These are phyloP conservation scores for Fusarium sp. DNA, from an alignment of 2,329 filamentous ascomycete genomes.

Conservation along the genomic window DNA sequence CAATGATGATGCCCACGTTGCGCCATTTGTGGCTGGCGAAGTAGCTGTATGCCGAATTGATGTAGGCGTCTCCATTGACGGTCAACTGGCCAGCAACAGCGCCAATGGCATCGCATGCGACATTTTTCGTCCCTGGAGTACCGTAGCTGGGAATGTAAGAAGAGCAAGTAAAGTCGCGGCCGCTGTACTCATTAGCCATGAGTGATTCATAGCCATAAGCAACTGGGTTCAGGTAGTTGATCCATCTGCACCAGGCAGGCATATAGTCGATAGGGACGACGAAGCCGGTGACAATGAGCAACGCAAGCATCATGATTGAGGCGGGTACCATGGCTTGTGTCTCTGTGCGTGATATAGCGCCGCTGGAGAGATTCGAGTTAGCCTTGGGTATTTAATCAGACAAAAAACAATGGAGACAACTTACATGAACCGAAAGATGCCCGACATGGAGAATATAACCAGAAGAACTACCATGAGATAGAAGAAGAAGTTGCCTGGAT, in stretches of 20 bases:
- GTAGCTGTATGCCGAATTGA: constrained; percentile 62
- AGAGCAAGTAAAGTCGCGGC: constrained; percentile 46
- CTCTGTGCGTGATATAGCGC: constrained; percentile 64
- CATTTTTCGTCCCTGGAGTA: constrained; percentile 48
- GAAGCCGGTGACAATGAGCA: constrained; percentile 63
- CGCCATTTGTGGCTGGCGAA: constrained; percentile 62
- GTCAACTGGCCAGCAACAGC: constrained; percentile 57
- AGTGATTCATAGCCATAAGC: constrained; percentile 75
- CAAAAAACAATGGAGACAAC: constrained; percentile 22
- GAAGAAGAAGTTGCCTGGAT: constrained; percentile 61
- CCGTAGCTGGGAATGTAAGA: constrained; percentile 43
- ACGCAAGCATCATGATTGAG: constrained; percentile 52
- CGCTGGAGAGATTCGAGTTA: constrained; percentile 9
- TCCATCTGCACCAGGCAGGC: constrained; percentile 76
- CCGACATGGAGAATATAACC: constrained; percentile 72
- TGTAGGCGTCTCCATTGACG: constrained; percentile 63
- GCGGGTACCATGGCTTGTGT: constrained; percentile 59
- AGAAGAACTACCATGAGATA: constrained; percentile 62
- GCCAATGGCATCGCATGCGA: constrained; percentile 62
- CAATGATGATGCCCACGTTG: constrained; percentile 69
- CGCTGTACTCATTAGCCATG: constrained; percentile 74
- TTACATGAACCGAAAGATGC: constrained; percentile 64
- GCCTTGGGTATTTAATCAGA: constrained; percentile 16
- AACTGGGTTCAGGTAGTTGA: constrained; percentile 74
- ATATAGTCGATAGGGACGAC: constrained; percentile 59